Base-by-base conservation (phyloP, 495 filamentous ascomycete genomes). In the Aspergillus indologenus region DNA sequence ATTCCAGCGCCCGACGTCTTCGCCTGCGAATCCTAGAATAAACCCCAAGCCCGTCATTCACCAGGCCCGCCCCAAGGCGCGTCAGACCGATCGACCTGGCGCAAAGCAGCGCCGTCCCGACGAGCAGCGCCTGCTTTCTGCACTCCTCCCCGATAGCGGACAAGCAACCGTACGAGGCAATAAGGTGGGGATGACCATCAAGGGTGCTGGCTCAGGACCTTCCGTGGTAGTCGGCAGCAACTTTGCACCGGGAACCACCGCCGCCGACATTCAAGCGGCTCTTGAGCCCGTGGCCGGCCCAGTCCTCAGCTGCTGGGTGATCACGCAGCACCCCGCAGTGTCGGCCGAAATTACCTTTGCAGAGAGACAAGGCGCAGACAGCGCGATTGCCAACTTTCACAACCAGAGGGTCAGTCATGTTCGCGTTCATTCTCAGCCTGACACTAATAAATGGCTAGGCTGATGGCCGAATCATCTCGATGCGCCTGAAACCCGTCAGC, bases 171-270 rank as follows among this genome's bases (percentile, higher is more conserved):
- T 72, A 6, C 62, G 67, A 40, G 59, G 59, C 24, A 61, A 65
- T 20, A 64, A 64, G 7, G 66, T 60, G 55, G 89, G 88, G 6
- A 80, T 98, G 44, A 84, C 79, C 20, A 96, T 97, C 63, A 82
- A 87, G 61, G 94, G 94, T 20, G 90, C 91, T 2, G 89, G 90
- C 0, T 72, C 74, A 11, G 74, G 72, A 3, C 90, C 91, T 0
- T 94, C 85, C 64, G 81, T 87, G n/a, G 89, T 98, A 14, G 79
- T 91, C 53, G 92, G 87, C 1, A 84, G 86, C 69, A 98, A 98
- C 74, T 93, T 98, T 63, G 92, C 91, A 3, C 86, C 86, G 3
- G 94, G 94, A 42, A 98, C 94, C 3, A 96, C 94, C 4, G 91
- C 90, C 1, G 92, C 90, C 42, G 94, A 98, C 70, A 96, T 98